A percentile compares a stretch with the other conserved stretches of the same genome.
These are phyloP conservation scores for Mrakia gelida DNA, from an alignment of 768 basidiomycete species.

Conservation along the genomic window DNA sequence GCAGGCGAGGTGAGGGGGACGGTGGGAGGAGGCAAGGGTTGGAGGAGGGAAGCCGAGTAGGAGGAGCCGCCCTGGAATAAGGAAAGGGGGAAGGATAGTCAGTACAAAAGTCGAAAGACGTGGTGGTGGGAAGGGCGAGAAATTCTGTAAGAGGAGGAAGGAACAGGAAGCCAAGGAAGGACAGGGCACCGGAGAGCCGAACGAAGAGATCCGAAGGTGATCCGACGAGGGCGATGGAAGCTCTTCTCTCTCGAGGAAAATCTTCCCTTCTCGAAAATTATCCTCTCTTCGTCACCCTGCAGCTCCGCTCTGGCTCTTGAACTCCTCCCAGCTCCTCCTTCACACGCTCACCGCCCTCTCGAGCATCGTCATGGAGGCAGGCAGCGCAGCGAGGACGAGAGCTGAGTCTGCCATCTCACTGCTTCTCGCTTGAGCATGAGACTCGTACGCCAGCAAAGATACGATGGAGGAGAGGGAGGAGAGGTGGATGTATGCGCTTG, in stretches of 20 bases:
- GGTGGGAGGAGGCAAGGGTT: neutral
- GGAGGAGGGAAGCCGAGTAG: conserved; percentile 1
- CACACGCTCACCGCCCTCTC: no score
- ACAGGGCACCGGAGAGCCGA: no score
- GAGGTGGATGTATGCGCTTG: no score
- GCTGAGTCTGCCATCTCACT: neutral
- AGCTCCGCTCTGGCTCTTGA: no score
- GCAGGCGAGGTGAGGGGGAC: neutral
- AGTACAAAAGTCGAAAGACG: neutral
- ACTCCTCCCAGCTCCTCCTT: neutral
- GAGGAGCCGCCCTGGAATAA: neutral
- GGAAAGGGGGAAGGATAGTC: neutral
- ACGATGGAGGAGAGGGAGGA: no score
- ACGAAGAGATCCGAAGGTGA: neutral
- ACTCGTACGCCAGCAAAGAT: neutral
- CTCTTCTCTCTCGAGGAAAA: no score
- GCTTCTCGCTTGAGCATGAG: neutral
- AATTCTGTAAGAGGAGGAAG: neutral
- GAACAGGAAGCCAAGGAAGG: neutral
- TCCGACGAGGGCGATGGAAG: no score
- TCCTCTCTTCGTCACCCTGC: no score
- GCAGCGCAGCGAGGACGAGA: neutral
- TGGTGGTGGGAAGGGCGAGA: neutral
- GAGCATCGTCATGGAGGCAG: neutral
- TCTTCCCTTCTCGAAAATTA: no score